Evolutionary conservation across 441 rosid genomes (phyloP).

Genomic region (Brassica balearica): DNA sequence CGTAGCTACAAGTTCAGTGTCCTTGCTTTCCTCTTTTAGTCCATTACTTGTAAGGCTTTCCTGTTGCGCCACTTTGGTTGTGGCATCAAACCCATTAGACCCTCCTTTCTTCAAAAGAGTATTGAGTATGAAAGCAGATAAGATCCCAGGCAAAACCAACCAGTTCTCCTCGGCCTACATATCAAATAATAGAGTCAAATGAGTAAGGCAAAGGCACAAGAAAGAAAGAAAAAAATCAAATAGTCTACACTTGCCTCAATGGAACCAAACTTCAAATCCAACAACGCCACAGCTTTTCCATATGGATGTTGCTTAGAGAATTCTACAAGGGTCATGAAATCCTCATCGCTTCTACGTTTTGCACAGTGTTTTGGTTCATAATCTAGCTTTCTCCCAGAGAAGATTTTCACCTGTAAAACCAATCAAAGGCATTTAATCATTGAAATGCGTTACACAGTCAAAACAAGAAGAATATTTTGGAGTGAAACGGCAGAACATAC

Average conservation of each 20-base stretch:
- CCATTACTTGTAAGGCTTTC: slow-evolving; percentile 27
- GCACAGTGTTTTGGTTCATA: slow-evolving; percentile 60
- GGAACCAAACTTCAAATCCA: slow-evolving; percentile 61
- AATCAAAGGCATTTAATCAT: slow-evolving; percentile 18
- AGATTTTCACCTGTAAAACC: slow-evolving; percentile 61
- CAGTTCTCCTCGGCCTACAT: slow-evolving; percentile 70
- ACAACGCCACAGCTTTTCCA: slow-evolving; percentile 77
- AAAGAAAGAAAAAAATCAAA: slow-evolving; percentile 17
- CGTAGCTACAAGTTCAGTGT: slow-evolving; percentile 28
- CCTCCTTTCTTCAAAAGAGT: slow-evolving; percentile 54
- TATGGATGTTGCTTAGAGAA: slow-evolving; percentile 77
- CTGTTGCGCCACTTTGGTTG: slow-evolving; percentile 37
- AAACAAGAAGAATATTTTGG: slow-evolving; percentile 2
- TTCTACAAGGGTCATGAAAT: slow-evolving; percentile 72
- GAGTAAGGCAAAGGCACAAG: neutral
- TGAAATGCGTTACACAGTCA: neutral
- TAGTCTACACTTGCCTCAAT: slow-evolving; percentile 53
- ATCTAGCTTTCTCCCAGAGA: slow-evolving; percentile 70
- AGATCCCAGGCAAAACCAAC: slow-evolving; percentile 62
- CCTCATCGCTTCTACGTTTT: slow-evolving; percentile 56
- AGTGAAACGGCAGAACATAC: slow-evolving; percentile 46
- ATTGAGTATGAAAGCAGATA: slow-evolving; percentile 67
- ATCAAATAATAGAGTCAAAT: slow-evolving; percentile 22
- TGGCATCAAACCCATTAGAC: slow-evolving; percentile 42
- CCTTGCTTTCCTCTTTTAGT: slow-evolving; percentile 22